These are phyloP conservation scores for Diaporthe eres DNA, from an alignment of 2,329 filamentous ascomycete species.

Conservation along the genomic window DNA sequence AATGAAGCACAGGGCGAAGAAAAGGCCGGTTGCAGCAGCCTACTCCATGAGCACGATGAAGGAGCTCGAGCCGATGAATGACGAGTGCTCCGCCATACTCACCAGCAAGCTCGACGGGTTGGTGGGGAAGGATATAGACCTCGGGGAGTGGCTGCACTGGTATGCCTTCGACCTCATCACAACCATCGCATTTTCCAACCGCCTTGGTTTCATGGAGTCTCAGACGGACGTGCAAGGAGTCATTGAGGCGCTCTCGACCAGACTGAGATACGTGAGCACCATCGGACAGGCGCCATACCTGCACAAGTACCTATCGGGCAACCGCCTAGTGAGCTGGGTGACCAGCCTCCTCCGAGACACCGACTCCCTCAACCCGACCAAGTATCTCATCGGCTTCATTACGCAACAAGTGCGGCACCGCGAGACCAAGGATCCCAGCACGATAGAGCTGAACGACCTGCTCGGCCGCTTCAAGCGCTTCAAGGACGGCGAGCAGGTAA, in stretches of 20 bases:
- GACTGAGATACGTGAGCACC: slow-evolving; percentile 14
- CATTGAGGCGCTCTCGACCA: neutral
- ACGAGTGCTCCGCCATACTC: slow-evolving; percentile 29
- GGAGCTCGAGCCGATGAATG: slow-evolving; percentile 30
- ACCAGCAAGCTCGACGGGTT: slow-evolving; percentile 18
- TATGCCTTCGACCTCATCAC: slow-evolving; percentile 36
- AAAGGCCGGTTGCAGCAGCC: slow-evolving; percentile 16
- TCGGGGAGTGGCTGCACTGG: slow-evolving; percentile 33
- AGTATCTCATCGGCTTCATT: slow-evolving; percentile 25
- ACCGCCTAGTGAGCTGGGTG: neutral
- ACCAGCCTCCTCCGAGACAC: neutral
- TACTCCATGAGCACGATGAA: slow-evolving; percentile 37
- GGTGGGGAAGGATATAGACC: slow-evolving; percentile 7
- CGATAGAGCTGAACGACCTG: neutral
- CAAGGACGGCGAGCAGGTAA: slow-evolving; percentile 31
- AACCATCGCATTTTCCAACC: slow-evolving; percentile 40
- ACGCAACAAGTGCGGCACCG: neutral
- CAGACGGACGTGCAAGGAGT: slow-evolving; percentile 42
- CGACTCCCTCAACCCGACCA: slow-evolving; percentile 3
- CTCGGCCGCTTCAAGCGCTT: slow-evolving; percentile 26
- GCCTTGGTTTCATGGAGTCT: slow-evolving; percentile 40
- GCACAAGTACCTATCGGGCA: slow-evolving; percentile 11
- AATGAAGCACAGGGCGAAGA: neutral
- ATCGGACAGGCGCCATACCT: slow-evolving; percentile 22
- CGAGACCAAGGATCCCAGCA: slow-evolving; percentile 5